Percentiles rank a stretch among this genome's conserved stretches.
Evolutionary conservation across 345 rosid species (phyloP).

Genomic region (Aurinia saxatilis): DNA sequence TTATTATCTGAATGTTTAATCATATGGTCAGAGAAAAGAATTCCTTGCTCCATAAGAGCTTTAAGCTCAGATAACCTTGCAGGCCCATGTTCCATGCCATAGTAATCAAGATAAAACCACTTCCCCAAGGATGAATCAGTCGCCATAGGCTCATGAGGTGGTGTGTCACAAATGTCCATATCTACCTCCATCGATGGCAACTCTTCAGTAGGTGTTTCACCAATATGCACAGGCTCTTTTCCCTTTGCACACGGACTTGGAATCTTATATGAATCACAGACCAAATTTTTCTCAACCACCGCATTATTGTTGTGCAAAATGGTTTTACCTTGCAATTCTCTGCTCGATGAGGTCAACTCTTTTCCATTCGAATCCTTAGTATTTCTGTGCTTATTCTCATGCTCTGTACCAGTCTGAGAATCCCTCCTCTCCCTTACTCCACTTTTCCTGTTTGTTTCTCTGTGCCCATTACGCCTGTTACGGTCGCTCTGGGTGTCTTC

Average conservation of each 20-base stretch:
- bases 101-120: constrained; percentile 94
- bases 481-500: constrained; percentile 65
- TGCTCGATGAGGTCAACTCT: constrained; percentile 34
- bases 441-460: constrained; percentile 54
- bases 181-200: constrained; percentile 98
- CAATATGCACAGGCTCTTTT: constrained; percentile 41
- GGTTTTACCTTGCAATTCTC: constrained; percentile 56
- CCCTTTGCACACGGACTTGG: constrained; percentile 34
- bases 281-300: constrained; percentile 41
- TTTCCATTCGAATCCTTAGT: constrained; percentile 39
- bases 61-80: constrained; percentile 71
- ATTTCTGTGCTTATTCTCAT: constrained; percentile 49
- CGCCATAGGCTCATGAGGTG: constrained; percentile 68
- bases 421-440: constrained; percentile 51
- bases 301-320: constrained; percentile 24
- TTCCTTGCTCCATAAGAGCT: constrained; percentile 73
- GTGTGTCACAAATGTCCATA: constrained; percentile 88
- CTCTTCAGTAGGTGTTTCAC: constrained; percentile 55
- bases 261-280: constrained; percentile 39
- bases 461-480: constrained; percentile 34
- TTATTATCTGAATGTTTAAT: constrained; percentile 75
- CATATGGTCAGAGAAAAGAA: constrained; percentile 82
- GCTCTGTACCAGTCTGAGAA: constrained; percentile 44
- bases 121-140: constrained; percentile 61
- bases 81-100: constrained; percentile 84